Base-by-base conservation (phyloP, 2,329 filamentous ascomycete genomes). In the Emergomyces orientalis region DNA sequence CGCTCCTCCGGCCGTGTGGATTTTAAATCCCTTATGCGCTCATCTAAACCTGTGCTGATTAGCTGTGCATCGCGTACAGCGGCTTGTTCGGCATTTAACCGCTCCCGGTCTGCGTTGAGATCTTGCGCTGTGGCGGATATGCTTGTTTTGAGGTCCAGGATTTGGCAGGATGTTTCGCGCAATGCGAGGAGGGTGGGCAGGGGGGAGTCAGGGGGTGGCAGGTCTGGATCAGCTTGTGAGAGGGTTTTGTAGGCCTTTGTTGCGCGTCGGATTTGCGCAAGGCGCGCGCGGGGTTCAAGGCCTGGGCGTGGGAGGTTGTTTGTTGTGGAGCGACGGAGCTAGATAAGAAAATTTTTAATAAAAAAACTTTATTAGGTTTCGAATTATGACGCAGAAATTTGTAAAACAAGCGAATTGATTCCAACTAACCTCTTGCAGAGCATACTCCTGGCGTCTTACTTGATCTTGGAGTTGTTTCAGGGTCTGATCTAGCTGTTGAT, bases 161-260 rank as follows among this genome's bases (percentile, higher is more conserved):
- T 82, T 19, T 85, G 86, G 63, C 82, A 80, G 63, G 87, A 82
- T 2, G 87, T 86, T 68, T 83, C 85, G 60, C 88, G 85, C 61
- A 91, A 75, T 6, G 90, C 89, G 49, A 94, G 72, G 4, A 95
- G 78, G 7, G 86, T 84, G 3, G 89, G 88, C 7, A 94, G 75
- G 6, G 87, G 80, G 25, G 90, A 93, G 59, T 82, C 84, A 11
- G 84, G 77, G 30, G 81, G 79, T 2, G 90, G 89, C 27, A 93
- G 77, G 67, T 85, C 25, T 9, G 88, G 86, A 60, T 86, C 81
- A 17, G 82, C 80, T 52, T 82, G 77, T 14, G 84, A 81, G 56
- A 91, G 77, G 19, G 82, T 80, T 60, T 85, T 81, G 69, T 91
- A 90, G 2, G 88, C 88, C 59, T 80, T 76, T 68, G 84, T 86